Conservation (phyloP, 495 filamentous ascomycete genomes). For the Aspergillus bridgeri region DNA sequence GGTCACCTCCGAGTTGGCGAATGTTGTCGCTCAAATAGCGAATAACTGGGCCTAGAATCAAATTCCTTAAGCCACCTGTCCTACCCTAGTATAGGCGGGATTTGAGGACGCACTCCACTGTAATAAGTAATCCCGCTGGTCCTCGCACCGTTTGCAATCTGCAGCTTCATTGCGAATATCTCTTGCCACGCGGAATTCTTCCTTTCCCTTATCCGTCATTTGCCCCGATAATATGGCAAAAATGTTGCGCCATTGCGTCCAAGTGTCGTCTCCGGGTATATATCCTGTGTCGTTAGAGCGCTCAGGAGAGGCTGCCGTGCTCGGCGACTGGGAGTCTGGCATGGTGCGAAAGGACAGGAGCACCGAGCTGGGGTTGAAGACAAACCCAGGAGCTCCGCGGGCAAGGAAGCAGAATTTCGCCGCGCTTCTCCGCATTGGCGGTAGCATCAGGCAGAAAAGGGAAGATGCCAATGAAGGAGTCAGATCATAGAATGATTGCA, state of each 20-base stretch:
- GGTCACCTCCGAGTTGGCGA: conserved; percentile 65
- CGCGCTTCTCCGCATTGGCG: conserved; percentile 33
- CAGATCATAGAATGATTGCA: neutral
- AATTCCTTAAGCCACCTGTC: conserved; percentile 6
- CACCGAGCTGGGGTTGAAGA: neutral
- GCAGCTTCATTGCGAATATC: conserved; percentile 62
- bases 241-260: conserved; percentile 69
- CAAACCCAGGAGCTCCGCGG: neutral
- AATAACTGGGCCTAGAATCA: conserved; percentile 62
- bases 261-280: conserved; percentile 57
- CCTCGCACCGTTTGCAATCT: conserved; percentile 76
- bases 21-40: conserved; percentile 81
- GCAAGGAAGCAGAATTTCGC: conserved; percentile 12
- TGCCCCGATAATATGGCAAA: conserved; percentile 71
- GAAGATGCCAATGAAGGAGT: neutral
- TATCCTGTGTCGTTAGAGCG: conserved; percentile 38
- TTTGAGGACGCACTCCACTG: conserved; percentile 50
- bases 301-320: conserved; percentile 17
- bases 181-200: conserved; percentile 65
- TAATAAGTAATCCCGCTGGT: conserved; percentile 74
- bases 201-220: conserved; percentile 63
- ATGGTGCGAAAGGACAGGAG: conserved; percentile 18
- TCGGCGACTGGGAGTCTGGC: conserved; percentile 32
- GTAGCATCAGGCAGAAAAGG: conserved; percentile 31
- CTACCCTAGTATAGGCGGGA: neutral